Percentiles rank a stretch among this genome's conserved stretches.
Evolutionary conservation across 2,329 filamentous ascomycete species (phyloP).

Genomic region (Teratosphaeria viscida): DNA sequence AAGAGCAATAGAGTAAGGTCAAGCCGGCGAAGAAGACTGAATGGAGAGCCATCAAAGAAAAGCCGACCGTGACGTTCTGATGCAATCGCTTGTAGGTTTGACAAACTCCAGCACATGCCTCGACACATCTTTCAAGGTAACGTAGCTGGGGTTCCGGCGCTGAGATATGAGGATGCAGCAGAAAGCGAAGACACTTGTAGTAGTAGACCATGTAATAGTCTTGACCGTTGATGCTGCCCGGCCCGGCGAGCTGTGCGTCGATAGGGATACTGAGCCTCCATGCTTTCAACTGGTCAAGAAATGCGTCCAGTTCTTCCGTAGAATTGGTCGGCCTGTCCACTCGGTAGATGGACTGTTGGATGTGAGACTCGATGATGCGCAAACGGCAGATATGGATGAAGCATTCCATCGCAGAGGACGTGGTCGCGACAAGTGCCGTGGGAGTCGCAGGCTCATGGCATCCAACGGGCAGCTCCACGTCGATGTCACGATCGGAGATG

Average conservation of each 20-base stretch:
- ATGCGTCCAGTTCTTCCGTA: constrained; percentile 1
- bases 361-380: constrained; percentile 9
- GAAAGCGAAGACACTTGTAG: background rate
- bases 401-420: background rate
- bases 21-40: constrained; percentile 21
- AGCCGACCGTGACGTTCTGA: constrained; percentile 19
- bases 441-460: background rate
- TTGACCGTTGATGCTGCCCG: background rate
- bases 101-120: constrained; percentile 21
- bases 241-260: background rate
- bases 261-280: constrained; percentile 5
- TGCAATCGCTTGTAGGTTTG: constrained; percentile 23
- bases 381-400: constrained; percentile 16
- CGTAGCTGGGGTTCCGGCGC: background rate
- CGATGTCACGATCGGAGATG: constrained; percentile 22
- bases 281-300: constrained; percentile 2
- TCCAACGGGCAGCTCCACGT: constrained; percentile 14
- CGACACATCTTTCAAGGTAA: constrained; percentile 6
- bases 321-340: constrained; percentile 5
- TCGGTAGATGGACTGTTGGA: constrained; percentile 11
- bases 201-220: constrained; percentile 1
- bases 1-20: constrained; percentile 25
- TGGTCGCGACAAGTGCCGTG: background rate
- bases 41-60: constrained; percentile 21
- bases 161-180: background rate